Base-by-base conservation (phyloP, 1,284 basidiomycete genomes). In the Coniferiporia weirii region DNA sequence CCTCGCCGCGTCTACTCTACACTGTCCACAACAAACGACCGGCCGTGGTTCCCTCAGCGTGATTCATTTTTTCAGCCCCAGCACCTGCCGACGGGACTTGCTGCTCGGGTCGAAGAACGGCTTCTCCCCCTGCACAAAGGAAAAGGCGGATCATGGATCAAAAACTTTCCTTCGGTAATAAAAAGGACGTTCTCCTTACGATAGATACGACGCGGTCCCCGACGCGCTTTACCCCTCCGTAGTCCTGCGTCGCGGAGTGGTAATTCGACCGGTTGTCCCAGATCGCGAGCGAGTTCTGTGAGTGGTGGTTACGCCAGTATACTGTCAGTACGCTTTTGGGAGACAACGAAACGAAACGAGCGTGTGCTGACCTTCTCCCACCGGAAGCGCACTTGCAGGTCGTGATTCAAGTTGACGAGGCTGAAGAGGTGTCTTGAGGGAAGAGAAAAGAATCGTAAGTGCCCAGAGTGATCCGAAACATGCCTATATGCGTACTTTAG, bases 151-250 rank as follows among this genome's bases (percentile, higher is more conserved):
- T 3, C 3, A 32, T 10, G 12, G 3, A 10, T 48, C 19, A 12
- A 12, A 32, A 32, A n/a, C 12, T 13, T 13, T n/a, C 15, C 22
- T 7, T 40, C 38, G 19, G 2, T 22, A 22, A 36, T n/a, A 22
- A 6, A 48, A 1, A 56, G 46, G 47, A 47, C 19, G 38, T 34
- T 43, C 17, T 17, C 34, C 56, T 6, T 44, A 57, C 85, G 34
- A 86, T 69, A 55, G 79, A 80, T 35, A 84, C 82, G 9, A 83
- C 82, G 12, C 85, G 75, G 65, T 85, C 79, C 6, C 85, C 85
- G 34, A 73, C 67, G 3, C 85, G 75, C 13, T 71, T 66, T 12
- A 75, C 72, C 9, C 67, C 70, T 13, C 64, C 65, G 65, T 83
- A 84, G 64, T 85, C 84, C 69, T 61, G 77, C 74, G 79, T 80